These are phyloP conservation scores for Tylopilus sp. DNA, from an alignment of 1,284 basidiomycete species.

Conservation along the genomic window DNA sequence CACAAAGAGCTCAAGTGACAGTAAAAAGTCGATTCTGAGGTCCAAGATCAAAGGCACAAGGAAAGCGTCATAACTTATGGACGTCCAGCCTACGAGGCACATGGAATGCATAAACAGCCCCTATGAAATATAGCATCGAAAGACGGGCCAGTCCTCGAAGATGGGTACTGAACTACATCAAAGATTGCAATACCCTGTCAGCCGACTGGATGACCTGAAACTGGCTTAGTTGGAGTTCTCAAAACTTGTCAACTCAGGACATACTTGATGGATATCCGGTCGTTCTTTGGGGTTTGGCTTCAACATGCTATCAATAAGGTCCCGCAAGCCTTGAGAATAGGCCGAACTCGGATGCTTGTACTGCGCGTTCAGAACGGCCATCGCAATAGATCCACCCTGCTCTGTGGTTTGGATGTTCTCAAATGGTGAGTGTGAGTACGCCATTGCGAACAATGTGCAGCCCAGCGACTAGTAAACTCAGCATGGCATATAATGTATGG, in stretches of 20 bases:
- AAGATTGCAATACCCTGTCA: slow-evolving; percentile 57
- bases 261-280: slow-evolving; percentile 80
- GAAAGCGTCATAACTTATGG: slow-evolving; percentile 10
- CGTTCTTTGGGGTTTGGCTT: slow-evolving; percentile 76
- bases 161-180: slow-evolving; percentile 38
- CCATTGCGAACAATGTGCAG: slow-evolving; percentile 87
- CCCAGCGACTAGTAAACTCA: slow-evolving; percentile 69
- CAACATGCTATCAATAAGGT: slow-evolving; percentile 81
- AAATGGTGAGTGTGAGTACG: slow-evolving; percentile 91
- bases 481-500: not conserved
- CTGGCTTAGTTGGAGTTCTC: slow-evolving; percentile 3
- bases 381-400: slow-evolving; percentile 89
- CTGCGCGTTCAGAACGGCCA: slow-evolving; percentile 89
- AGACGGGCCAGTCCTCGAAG: slow-evolving; percentile 4
- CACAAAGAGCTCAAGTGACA: not conserved
- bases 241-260: slow-evolving; percentile 14
- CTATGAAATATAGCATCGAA: slow-evolving; percentile 9
- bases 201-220: slow-evolving; percentile 68
- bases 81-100: not conserved
- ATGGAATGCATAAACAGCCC: slow-evolving; percentile 12
- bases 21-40: slow-evolving; percentile 6
- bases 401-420: slow-evolving; percentile 84
- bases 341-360: slow-evolving; percentile 82
- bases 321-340: slow-evolving; percentile 78
- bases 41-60: slow-evolving; percentile 1